Evolutionary conservation across 75 land plant species (phyloP), one percentile per base, ranked within the genome.

Genomic region (Sequoiadendron giganteum): DNA sequence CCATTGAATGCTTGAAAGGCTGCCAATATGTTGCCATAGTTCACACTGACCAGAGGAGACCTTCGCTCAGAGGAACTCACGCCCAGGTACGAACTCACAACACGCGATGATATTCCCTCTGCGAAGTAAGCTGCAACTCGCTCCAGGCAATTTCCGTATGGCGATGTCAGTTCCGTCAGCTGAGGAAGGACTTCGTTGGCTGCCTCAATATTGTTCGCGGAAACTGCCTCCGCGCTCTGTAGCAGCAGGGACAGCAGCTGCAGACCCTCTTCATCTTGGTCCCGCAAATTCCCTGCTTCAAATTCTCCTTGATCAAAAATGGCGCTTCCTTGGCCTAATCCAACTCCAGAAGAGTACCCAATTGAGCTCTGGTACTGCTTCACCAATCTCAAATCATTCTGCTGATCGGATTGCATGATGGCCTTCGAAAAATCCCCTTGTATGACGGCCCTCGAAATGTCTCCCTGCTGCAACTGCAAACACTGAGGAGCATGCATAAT

Each of bases 111-210:
- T 92, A 94, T 91, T 82, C 90, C 93, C 85, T 89, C 86, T 16
- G 93, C 89, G 48, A 94, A 94, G 72, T 94, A 91, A 2, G 95
- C 92, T 42, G 90, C 93, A 1, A 94, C 89, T 18, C 95, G 48
- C 86, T 92, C 92, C 6, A 92, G 89, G 18, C 93, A 88, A n/a
- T 54, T 65, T 1, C 86, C 93, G 78, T 94, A 92, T 36, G 95
- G 95, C 3, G 95, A 91, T 4, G 92, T 87, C 25, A 88, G 79
- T 75, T 94, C 91, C n/a, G 73, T 87, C 3, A 94, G 87, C 88
- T 92, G 88, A 13, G 93, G 93, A 28, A 90, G 78, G 78, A 90
- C 83, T 21, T 85, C 40, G 65, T 88, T 89, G 9, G 93, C 95
- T 38, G 90, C 90, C 10, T 90, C 90, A 14, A 92, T 78, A 45